Evolutionary conservation across 306 rosid genomes (phyloP).

Genomic region (Vicia villosa): DNA sequence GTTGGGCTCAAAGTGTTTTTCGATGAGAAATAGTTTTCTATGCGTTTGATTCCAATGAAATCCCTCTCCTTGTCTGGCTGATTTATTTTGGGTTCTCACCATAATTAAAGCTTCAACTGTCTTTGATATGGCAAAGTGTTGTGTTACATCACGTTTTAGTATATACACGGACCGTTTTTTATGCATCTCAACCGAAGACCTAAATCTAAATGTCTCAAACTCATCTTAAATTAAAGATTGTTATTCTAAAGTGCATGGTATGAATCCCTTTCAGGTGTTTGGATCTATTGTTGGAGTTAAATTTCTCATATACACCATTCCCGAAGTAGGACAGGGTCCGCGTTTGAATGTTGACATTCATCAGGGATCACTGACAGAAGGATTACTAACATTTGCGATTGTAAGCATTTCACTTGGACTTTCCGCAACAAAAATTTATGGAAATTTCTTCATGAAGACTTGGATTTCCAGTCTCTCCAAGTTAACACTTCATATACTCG

Average conservation of each 20-base stretch:
- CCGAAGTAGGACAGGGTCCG: conserved; percentile 78
- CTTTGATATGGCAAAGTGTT: background rate
- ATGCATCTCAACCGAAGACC: conserved; percentile 12
- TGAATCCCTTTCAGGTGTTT: conserved; percentile 59
- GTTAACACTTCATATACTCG: conserved; percentile 76
- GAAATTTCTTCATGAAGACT: conserved; percentile 80
- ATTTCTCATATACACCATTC: conserved; percentile 58
- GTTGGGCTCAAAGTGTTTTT: background rate
- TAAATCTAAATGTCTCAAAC: background rate
- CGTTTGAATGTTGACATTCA: conserved; percentile 71
- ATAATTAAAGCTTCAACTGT: background rate
- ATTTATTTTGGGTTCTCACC: background rate
- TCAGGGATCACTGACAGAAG: conserved; percentile 85
- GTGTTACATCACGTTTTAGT: background rate
- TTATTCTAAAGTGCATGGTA: conserved; percentile 24
- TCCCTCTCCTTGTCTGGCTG: background rate
- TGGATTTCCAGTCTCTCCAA: conserved; percentile 94
- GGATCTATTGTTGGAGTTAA: conserved; percentile 79
- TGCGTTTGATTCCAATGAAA: background rate
- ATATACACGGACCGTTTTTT: background rate
- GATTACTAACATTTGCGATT: conserved; percentile 66
- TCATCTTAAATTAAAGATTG: conserved; percentile 18
- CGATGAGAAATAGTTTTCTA: background rate
- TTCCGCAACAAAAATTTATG: conserved; percentile 50
- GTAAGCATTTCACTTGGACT: conserved; percentile 72